Conservation (phyloP, 441 rosid species). For the Arabidopsis hybrid region DNA sequence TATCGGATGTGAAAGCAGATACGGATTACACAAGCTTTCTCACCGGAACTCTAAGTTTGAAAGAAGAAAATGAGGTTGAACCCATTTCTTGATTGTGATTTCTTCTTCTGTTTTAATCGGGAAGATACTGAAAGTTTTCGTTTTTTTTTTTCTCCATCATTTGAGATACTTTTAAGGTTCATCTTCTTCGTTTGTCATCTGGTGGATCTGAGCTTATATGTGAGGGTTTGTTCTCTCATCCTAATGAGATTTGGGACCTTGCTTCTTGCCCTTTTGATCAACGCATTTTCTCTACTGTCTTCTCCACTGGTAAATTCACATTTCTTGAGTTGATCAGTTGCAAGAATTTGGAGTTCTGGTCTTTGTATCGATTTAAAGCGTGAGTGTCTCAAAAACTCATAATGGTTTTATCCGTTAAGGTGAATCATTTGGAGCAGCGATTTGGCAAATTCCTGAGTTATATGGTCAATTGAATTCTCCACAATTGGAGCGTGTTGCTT, state of each 20-base stretch:
- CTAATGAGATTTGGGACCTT: slow-evolving; percentile 94
- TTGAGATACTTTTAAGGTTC: slow-evolving; percentile 59
- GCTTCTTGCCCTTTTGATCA: slow-evolving; percentile 89
- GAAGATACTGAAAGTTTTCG: slow-evolving; percentile 21
- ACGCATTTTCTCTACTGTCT: slow-evolving; percentile 90
- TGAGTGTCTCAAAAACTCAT: slow-evolving; percentile 27
- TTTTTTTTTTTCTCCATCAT: not conserved
- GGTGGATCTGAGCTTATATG: slow-evolving; percentile 87
- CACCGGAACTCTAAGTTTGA: slow-evolving; percentile 84
- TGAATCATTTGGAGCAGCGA: slow-evolving; percentile 87
- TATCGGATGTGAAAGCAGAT: slow-evolving; percentile 90
- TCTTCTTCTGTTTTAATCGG: slow-evolving; percentile 28
- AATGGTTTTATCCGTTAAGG: slow-evolving; percentile 49
- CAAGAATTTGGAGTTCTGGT: slow-evolving; percentile 6
- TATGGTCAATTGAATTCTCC: slow-evolving; percentile 86
- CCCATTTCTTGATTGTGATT: not conserved
- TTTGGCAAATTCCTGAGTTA: slow-evolving; percentile 95
- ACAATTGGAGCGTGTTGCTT: slow-evolving; percentile 79
- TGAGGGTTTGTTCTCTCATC: slow-evolving; percentile 92
- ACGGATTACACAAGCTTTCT: slow-evolving; percentile 91
- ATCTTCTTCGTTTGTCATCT: slow-evolving; percentile 84
- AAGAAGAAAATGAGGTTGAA: slow-evolving; percentile 89
- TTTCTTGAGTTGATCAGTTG: slow-evolving; percentile 1
- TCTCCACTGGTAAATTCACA: slow-evolving; percentile 63
- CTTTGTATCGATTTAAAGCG: not conserved